Evolutionary conservation across 108 stramenopile genomes (phyloP).

Genomic region (Cyclostephanos invisitatus): DNA sequence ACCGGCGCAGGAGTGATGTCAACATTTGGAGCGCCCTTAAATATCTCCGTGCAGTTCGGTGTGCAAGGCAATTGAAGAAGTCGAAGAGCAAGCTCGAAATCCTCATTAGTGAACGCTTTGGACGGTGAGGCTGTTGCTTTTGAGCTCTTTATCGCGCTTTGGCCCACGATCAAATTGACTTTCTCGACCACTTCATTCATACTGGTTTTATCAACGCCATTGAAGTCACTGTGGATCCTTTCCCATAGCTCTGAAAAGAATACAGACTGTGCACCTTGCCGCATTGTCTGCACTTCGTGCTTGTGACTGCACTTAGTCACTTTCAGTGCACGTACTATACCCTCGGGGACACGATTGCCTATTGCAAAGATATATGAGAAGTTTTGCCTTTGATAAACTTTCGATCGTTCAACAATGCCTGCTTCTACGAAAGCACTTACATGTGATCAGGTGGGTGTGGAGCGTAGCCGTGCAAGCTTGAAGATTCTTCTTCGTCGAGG

Average conservation of each 20-base stretch:
- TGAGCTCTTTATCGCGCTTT: constrained; percentile 6
- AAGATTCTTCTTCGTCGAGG: constrained; percentile 21
- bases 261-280: constrained; percentile 16
- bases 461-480: constrained; percentile 24
- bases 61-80: constrained; percentile 26
- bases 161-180: constrained; percentile 16
- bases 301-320: constrained; percentile 33
- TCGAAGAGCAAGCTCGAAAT: constrained; percentile 31
- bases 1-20: constrained; percentile 20
- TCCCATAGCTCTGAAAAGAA: constrained; percentile 37
- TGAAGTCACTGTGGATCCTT: constrained; percentile 36
- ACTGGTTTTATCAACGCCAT: constrained; percentile 7
- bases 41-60: constrained; percentile 11
- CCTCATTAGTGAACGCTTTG: constrained; percentile 17
- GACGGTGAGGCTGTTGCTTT: constrained; percentile 11
- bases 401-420: neutral
- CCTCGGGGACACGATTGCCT: constrained; percentile 18
- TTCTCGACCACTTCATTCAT: neutral
- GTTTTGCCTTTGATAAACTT: neutral
- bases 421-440: neutral
- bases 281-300: constrained; percentile 10
- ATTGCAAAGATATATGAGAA: neutral
- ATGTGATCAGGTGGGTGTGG: constrained; percentile 34
- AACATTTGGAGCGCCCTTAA: constrained; percentile 7
- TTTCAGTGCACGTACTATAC: constrained; percentile 24